Evolutionary conservation across 768 basidiomycete genomes (phyloP), one percentile per base, ranked within the genome.

Genomic region (Suillus weaverae): DNA sequence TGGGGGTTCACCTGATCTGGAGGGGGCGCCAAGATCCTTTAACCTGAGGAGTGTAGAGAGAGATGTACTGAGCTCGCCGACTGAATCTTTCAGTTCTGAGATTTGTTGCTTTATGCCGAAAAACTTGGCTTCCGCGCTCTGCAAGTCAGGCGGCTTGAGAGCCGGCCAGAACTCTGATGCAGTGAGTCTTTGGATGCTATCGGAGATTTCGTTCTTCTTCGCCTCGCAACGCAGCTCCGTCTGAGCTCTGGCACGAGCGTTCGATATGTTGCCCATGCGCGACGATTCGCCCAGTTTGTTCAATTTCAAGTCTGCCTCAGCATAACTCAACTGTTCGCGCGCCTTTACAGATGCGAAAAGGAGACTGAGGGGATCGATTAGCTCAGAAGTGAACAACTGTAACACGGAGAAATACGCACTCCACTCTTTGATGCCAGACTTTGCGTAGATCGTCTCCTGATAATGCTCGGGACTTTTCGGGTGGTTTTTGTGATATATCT

Each of bases 141-240:
- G 66, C 18, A 73, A 56, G 20, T 72, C 70, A n/a, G 74, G 66
- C 7, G 64, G 59, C 26, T 70, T 71, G 4, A 79, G n/a, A 38
- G 75, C 55, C 6, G 81, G 82, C 81, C 82, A 83, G 64, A 80
- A 82, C 20, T 73, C 73, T 54, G 72, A 70, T 32, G 74, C 75
- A 6, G 78, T 60, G 16, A 83, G 74, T 26, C 69, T 73, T 38
- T 68, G 71, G 20, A 80, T 60, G 14, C 62, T 44, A 3, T 68
- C 69, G 39, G 74, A 77, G 38, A 82, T 65, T 35, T 77, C 75
- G 43, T 70, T 71, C 66, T 77, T 76, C 63, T 79, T 80, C 32
- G 22, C 64, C 5, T 72, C 72, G 44, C 68, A 64, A n/a, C 69
- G 67, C 7, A 64, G 55, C 43, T 76, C 75, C 32, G 75, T 72